Percentiles rank a stretch among this genome's conserved stretches.
Conservation (phyloP, 345 rosid genomes). For the Gossypium ekmanianum region DNA sequence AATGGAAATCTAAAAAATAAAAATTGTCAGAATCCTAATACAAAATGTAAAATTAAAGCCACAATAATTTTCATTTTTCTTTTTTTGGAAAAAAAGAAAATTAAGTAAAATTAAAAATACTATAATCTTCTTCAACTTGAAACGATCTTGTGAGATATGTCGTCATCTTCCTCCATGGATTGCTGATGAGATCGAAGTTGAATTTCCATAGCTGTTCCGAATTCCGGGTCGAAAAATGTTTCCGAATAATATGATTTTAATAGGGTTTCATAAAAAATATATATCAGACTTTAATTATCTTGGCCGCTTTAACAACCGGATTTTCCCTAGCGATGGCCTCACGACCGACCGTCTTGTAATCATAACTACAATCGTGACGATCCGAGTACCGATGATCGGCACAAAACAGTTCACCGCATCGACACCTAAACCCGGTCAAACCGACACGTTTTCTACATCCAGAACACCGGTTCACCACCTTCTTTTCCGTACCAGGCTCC, state of each 20-base stretch:
- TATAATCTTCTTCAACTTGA: conserved; percentile 17
- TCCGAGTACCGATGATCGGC: conserved; percentile 91
- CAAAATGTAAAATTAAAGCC: conserved; percentile 13
- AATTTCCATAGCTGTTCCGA: not conserved
- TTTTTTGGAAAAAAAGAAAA: too few relatives aligned
- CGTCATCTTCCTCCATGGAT: too few relatives aligned
- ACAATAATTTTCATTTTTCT: conserved; percentile 29
- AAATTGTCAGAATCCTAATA: not conserved
- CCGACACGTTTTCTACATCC: conserved; percentile 87
- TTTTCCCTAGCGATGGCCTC: conserved; percentile 91
- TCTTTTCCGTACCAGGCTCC: conserved; percentile 34
- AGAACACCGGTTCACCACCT: conserved; percentile 77
- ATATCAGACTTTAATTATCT: conserved; percentile 76
- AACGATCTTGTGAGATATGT: not conserved
- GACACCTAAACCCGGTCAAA: conserved; percentile 91
- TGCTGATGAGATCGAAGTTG: conserved; percentile 4
- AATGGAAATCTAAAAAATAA: not conserved
- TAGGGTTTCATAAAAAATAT: too few relatives aligned
- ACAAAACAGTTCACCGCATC: conserved; percentile 93
- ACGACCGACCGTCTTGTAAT: conserved; percentile 85
- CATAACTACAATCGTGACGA: conserved; percentile 91
- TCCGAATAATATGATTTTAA: too few relatives aligned
- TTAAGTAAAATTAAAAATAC: not conserved
- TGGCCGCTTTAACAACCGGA: conserved; percentile 96
- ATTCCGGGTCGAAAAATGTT: not conserved